phyloP scores from a whole-genome alignment of 768 basidiomycete species.

The Pholiota microspora region DNA sequence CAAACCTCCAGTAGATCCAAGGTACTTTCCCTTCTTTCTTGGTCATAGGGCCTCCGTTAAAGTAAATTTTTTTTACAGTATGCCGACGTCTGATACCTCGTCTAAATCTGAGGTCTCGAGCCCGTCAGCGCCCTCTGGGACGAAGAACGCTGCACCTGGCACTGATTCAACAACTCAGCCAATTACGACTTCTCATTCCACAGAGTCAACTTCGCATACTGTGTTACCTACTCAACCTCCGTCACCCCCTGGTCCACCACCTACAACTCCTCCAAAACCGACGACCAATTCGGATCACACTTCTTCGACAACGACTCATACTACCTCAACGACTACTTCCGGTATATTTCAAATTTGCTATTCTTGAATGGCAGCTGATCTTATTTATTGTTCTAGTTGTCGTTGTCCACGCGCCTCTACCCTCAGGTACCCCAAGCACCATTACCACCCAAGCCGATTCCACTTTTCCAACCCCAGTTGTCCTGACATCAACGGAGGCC shows the following conservation, averaged over 20 bases:
- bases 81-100: background rate
- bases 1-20: background rate
- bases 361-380: background rate
- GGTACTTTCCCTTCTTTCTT: background rate
- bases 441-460: conserved; percentile 16
- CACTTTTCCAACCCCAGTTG: conserved; percentile 33
- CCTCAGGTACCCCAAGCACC: conserved; percentile 14
- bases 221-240: background rate
- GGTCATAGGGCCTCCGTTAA: background rate
- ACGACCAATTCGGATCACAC: background rate
- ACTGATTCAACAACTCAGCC: background rate
- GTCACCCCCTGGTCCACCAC: background rate
- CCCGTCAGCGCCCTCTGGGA: background rate
- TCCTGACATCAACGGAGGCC: conserved; percentile 37
- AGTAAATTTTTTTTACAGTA: background rate
- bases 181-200: background rate
- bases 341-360: background rate
- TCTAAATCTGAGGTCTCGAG: background rate
- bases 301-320: background rate
- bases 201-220: background rate
- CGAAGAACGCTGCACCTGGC: background rate
- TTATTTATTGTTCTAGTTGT: conserved; percentile 6
- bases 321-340: conserved; percentile 17
- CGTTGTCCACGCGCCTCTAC: conserved; percentile 9
- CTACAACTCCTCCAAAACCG: background rate